Evolutionary conservation across 257 asterid genomes (phyloP).

Genomic region (Nicotiana sylvestris): DNA sequence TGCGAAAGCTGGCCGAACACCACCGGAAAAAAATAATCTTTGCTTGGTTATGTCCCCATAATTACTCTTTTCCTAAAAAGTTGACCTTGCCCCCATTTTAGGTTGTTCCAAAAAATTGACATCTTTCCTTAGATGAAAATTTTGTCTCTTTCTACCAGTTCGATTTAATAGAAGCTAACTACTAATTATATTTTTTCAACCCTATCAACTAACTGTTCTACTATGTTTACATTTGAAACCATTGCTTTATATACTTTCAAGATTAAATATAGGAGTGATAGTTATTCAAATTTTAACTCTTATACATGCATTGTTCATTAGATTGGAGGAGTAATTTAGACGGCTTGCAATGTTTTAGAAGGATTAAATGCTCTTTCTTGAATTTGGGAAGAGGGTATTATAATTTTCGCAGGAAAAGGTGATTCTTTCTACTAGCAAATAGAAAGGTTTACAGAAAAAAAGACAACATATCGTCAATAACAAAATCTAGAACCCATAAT

Average conservation of each 20-base stretch:
- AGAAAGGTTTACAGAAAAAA: background rate
- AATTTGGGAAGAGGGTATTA: background rate
- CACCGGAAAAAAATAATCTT: background rate
- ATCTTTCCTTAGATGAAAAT: background rate
- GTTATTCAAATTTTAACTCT: background rate
- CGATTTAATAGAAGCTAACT: background rate
- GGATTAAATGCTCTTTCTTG: background rate
- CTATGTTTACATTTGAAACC: background rate
- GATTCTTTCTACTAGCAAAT: background rate
- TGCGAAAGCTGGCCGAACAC: background rate
- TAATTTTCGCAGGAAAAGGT: background rate
- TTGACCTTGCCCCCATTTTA: background rate
- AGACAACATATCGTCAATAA: background rate
- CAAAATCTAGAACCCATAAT: background rate
- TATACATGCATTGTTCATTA: background rate
- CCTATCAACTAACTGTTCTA: background rate
- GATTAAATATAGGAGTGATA: background rate
- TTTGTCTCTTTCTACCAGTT: background rate
- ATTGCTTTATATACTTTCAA: background rate
- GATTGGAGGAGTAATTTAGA: background rate
- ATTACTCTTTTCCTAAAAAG: background rate
- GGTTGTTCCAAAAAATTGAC: background rate
- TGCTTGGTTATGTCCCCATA: background rate
- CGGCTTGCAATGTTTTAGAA: background rate
- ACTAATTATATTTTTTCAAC: background rate